Percentiles rank a stretch among this genome's conserved stretches.
phyloP scores from a whole-genome alignment of 495 filamentous ascomycete genomes.

The Penicillium desertorum region DNA sequence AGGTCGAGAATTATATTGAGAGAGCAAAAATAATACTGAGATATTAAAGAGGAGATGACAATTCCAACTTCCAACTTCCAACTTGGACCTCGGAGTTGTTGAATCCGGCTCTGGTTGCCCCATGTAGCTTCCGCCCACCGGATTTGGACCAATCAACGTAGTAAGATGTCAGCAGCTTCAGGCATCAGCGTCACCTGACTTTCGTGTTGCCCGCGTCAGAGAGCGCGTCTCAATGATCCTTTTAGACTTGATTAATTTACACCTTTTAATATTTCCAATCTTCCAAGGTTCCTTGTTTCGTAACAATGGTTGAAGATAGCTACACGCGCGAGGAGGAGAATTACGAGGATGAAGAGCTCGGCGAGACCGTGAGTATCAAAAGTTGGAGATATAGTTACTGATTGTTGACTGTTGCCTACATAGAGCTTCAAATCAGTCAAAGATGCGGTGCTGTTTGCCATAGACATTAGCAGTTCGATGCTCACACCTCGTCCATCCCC shows the following conservation, averaged over 20 bases:
- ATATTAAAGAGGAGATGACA: background rate
- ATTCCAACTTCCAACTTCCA: constrained; percentile 3
- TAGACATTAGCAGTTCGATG: constrained; percentile 93
- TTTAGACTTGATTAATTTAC: constrained; percentile 4
- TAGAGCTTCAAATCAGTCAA: constrained; percentile 89
- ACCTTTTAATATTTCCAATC: background rate
- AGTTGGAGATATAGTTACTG: constrained; percentile 8
- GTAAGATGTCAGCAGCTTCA: constrained; percentile 32
- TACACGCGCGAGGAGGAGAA: constrained; percentile 48
- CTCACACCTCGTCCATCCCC: constrained; percentile 61
- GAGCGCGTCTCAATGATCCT: constrained; percentile 28
- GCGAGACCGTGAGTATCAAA: constrained; percentile 59
- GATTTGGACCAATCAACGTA: constrained; percentile 30
- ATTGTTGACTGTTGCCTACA: constrained; percentile 10
- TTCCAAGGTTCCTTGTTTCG: background rate
- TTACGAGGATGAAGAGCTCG: constrained; percentile 67
- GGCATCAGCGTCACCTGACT: constrained; percentile 37
- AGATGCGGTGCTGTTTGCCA: constrained; percentile 95
- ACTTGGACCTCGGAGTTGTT: constrained; percentile 3
- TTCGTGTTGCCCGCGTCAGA: constrained; percentile 38
- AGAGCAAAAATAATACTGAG: background rate
- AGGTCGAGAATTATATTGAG: background rate
- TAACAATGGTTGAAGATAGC: constrained; percentile 47
- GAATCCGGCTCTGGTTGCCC: background rate
- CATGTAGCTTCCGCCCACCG: background rate